Evolutionary conservation across 2,329 filamentous ascomycete genomes (phyloP), one percentile per base, ranked within the genome.

Genomic region (Aspergillus texensis): DNA sequence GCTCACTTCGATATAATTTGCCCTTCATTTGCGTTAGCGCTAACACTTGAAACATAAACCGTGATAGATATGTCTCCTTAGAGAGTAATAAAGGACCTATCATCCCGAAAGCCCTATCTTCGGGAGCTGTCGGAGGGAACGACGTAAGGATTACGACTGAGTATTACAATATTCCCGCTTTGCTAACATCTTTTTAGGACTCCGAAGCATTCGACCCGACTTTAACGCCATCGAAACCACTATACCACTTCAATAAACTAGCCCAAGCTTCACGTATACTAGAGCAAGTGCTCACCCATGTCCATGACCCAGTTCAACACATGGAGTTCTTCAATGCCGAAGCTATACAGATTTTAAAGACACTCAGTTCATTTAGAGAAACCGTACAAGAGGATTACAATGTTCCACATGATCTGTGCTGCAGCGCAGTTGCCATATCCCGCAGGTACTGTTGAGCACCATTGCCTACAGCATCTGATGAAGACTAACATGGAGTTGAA

Each of bases 191-290:
- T 24, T 24, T 24, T 24, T 24, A 54, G 52, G 52, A 54, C n/a
- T 34, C 19, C 2, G 52, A 54, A 11, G 9, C 21, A 6, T 8
- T 10, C 30, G 30, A 54, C 9, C 52, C 12, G 11, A 19, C 21
- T 2, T 10, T 19, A 34, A 30, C 30, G n/a, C 50, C 28, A n/a
- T 24, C 32, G 6, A n/a, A 8, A 4, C 32, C 26, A 34, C 30
- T 12, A 8, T n/a, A 53, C 14, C 34, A 26, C 30, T 59, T 59
- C 34, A 43, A n/a, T 8, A 59, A 59, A 30, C 24, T 59, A 21
- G 46, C 34, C 6, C 57, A 52, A n/a, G 46, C 57, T 5, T 59
- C 57, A n/a, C 43, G 57, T 19, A 30, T 59, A 32, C 36, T 59
- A 12, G 57, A 28, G 2, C 57, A 59, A n/a, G 46, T 41, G 21